phyloP scores from a whole-genome alignment of 1,284 basidiomycete genomes.

The Cryptococcus depauperatus region DNA sequence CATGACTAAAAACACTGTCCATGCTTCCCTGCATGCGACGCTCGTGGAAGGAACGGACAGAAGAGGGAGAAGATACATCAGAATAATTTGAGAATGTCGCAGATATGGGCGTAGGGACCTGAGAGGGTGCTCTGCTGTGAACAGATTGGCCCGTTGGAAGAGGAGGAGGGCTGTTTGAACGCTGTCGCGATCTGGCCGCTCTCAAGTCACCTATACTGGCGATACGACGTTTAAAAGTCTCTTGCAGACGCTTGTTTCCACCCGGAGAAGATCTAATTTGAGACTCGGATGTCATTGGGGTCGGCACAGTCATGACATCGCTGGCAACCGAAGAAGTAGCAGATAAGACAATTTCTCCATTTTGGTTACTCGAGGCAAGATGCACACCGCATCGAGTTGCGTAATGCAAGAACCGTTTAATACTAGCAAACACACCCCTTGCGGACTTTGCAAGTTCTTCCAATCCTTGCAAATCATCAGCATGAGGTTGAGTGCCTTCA shows the following conservation, averaged over 20 bases:
- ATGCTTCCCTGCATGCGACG: slow-evolving; percentile 18
- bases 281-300: not conserved
- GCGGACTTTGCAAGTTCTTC: slow-evolving; percentile 46
- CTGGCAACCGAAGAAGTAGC: not conserved
- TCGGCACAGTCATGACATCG: not conserved
- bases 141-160: slow-evolving; percentile 6
- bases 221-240: slow-evolving; percentile 37
- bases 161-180: slow-evolving; percentile 36
- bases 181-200: slow-evolving; percentile 36
- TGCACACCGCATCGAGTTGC: slow-evolving; percentile 72
- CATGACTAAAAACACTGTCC: slow-evolving; percentile 18
- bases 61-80: slow-evolving; percentile 21
- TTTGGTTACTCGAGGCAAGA: slow-evolving; percentile 10
- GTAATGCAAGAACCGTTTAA: slow-evolving; percentile 51
- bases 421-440: slow-evolving; percentile 43
- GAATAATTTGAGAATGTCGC: slow-evolving; percentile 17
- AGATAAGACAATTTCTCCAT: slow-evolving; percentile 47
- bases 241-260: slow-evolving; percentile 22
- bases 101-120: slow-evolving; percentile 19
- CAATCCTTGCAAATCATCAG: slow-evolving; percentile 5
- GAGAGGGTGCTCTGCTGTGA: slow-evolving; percentile 11
- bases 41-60: slow-evolving; percentile 11
- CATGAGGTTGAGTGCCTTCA: not conserved
- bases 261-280: slow-evolving; percentile 3
- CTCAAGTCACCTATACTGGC: slow-evolving; percentile 55